Evolutionary conservation across 805 yeast genomes (phyloP).

Genomic region (Candida takata): DNA sequence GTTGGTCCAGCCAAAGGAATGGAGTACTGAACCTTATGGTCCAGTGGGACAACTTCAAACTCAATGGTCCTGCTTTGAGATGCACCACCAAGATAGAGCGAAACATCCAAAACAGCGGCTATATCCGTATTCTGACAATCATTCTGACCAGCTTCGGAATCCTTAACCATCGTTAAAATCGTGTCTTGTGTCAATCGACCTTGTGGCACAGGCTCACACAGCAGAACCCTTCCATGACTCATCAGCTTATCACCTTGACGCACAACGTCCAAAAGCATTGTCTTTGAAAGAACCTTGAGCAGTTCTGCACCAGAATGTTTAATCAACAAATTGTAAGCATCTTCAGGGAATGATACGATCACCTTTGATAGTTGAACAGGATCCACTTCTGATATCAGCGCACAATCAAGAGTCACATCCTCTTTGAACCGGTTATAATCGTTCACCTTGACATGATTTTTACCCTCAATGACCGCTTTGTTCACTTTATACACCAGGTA

Average conservation of each 20-base stretch:
- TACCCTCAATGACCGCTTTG: slow-evolving; percentile 1
- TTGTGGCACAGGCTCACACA: slow-evolving; percentile 71
- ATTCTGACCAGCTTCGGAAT: not conserved
- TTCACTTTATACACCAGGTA: slow-evolving; percentile 9
- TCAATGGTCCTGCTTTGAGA: not conserved
- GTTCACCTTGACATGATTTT: slow-evolving; percentile 1
- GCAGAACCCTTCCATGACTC: slow-evolving; percentile 37
- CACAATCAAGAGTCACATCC: slow-evolving; percentile 18
- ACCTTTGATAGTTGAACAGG: slow-evolving; percentile 14
- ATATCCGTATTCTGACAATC: slow-evolving; percentile 1
- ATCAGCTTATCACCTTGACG: slow-evolving; percentile 16
- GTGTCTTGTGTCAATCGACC: slow-evolving; percentile 47
- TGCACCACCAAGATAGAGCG: slow-evolving; percentile 9
- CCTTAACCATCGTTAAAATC: slow-evolving; percentile 45
- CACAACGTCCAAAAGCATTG: slow-evolving; percentile 8
- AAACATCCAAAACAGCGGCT: slow-evolving; percentile 9
- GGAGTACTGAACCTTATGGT: slow-evolving; percentile 4
- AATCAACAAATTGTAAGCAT: slow-evolving; percentile 15
- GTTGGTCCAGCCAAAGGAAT: slow-evolving; percentile 3
- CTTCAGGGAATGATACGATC: slow-evolving; percentile 19
- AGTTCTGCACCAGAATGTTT: slow-evolving; percentile 13
- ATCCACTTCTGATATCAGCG: slow-evolving; percentile 8
- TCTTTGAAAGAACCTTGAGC: slow-evolving; percentile 4
- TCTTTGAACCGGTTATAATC: slow-evolving; percentile 14
- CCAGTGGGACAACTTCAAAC: slow-evolving; percentile 5